phyloP scores from a whole-genome alignment of 495 filamentous ascomycete species.

The Penicillium daleae region DNA sequence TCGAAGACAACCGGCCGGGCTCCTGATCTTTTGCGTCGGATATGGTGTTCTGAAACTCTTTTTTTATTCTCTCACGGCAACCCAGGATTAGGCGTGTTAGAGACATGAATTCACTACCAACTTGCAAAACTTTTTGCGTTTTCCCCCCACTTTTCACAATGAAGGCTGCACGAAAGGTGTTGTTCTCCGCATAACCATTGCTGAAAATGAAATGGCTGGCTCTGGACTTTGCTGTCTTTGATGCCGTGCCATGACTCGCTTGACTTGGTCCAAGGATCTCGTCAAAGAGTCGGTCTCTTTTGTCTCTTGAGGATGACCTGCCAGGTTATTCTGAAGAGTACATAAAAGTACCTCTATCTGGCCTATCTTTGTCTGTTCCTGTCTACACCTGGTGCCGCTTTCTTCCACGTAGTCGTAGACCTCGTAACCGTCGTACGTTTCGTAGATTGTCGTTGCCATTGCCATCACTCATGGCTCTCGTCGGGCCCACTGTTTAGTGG shows the following conservation, averaged over 20 bases:
- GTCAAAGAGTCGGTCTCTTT: conserved; percentile 36
- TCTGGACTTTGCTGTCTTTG: conserved; percentile 16
- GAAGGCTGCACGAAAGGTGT: conserved; percentile 54
- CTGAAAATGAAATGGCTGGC: conserved; percentile 42
- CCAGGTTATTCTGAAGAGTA: conserved; percentile 5
- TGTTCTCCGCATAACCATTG: conserved; percentile 56
- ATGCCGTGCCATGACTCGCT: conserved; percentile 29
- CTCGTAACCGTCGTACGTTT: conserved; percentile 16
- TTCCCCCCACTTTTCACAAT: conserved; percentile 51
- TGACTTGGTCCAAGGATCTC: conserved; percentile 22
- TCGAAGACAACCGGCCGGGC: conserved; percentile 23
- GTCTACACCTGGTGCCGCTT: conserved; percentile 30
- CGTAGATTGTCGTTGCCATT: neutral
- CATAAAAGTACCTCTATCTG: conserved; percentile 26
- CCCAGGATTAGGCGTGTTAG: conserved; percentile 52
- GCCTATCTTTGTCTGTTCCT: conserved; percentile 38
- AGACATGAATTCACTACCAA: conserved; percentile 48
- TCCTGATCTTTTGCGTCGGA: conserved; percentile 37
- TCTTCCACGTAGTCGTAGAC: conserved; percentile 26
- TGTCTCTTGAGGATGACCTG: neutral
- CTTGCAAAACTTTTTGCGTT: conserved; percentile 35
- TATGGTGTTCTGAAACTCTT: conserved; percentile 35
- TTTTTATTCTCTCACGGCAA: conserved; percentile 46
- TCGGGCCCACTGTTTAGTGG: neutral
- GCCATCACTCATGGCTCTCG: neutral